Evolutionary conservation across 1,284 basidiomycete genomes (phyloP), one percentile per base, ranked within the genome.

Genomic region (Cryptococcus sp.): DNA sequence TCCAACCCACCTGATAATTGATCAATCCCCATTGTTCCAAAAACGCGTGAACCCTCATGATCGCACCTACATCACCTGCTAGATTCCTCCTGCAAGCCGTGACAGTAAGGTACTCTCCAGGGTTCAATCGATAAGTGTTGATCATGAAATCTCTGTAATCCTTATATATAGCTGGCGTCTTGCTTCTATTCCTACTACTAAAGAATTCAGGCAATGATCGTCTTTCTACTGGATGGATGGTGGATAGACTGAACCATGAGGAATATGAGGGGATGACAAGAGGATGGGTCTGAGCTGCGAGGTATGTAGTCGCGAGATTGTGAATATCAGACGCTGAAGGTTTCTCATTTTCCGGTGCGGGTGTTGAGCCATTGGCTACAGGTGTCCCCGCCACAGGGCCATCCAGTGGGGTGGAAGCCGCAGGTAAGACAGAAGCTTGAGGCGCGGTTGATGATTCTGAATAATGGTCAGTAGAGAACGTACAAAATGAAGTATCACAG

Each of bases 71-170:
- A 74, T 99, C 95, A 55, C 96, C 96, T 3, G 95, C 95, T 59
- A 99, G 77, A 77, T 98, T 98, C 61, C 96, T 81, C 67, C 95
- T 79, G 72, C 95, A 99, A 1, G 95, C 95, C 2, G 95, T 99
- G 58, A 98, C 91, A 6, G 96, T 99, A 56, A 99, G 83, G 71
- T 99, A 99, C 76, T 99, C 95, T 44, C 84, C 84, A 0, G 95
- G 96, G 61, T 96, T 85, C 49, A 99, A 82, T 45, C 95, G 83
- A 78, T 98, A 98, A 3, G 95, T 95, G 80, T 99, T 97, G 77
- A 99, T 86, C 92, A 99, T 99, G 69, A 99, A 99, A 81, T 99
- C 95, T 60, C 95, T 86, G 74, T 99, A 99, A 76, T 98, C 95
- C 77, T 98, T 98, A 83, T 98, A 99, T 64, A 98, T 91, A 34